A percentile compares a stretch with the other conserved stretches of the same genome.
phyloP scores from a whole-genome alignment of 306 rosid genomes.

The Cicer yamashitae region DNA sequence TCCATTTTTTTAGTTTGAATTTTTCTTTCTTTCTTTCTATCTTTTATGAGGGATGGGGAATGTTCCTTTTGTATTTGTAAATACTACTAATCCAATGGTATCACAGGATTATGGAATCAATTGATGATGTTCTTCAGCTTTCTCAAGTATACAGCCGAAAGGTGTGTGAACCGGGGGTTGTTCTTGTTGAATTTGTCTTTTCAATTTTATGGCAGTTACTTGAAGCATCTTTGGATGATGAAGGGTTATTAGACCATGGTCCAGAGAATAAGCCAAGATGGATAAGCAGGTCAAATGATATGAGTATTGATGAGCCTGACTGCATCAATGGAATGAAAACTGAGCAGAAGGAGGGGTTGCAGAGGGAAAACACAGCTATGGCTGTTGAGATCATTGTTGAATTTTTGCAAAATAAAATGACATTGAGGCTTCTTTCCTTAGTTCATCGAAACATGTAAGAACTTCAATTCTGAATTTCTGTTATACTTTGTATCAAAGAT shows the following conservation, averaged over 20 bases:
- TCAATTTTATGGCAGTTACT: constrained; percentile 80
- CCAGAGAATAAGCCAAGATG: constrained; percentile 71
- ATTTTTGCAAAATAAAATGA: constrained; percentile 68
- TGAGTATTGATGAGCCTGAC: constrained; percentile 67
- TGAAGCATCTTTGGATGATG: constrained; percentile 92
- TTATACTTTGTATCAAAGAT: constrained; percentile 30
- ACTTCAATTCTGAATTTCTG: constrained; percentile 32
- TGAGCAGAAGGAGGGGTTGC: constrained; percentile 57
- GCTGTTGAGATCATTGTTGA: constrained; percentile 78
- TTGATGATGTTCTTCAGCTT: constrained; percentile 83
- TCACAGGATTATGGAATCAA: constrained; percentile 82
- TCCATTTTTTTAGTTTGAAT: not conserved
- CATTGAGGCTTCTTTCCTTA: constrained; percentile 72
- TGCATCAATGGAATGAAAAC: constrained; percentile 58
- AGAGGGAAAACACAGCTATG: constrained; percentile 64
- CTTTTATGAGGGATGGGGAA: constrained; percentile 2
- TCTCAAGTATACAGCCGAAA: constrained; percentile 64
- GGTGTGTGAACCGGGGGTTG: constrained; percentile 73
- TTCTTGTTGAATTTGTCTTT: constrained; percentile 83
- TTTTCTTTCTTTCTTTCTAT: not conserved
- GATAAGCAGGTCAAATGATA: constrained; percentile 61
- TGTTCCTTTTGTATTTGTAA: constrained; percentile 29
- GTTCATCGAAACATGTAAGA: constrained; percentile 81
- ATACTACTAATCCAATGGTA: constrained; percentile 46
- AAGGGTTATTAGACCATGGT: constrained; percentile 69